Conservation (phyloP, 306 rosid genomes). For the Cucurbita moschata region DNA sequence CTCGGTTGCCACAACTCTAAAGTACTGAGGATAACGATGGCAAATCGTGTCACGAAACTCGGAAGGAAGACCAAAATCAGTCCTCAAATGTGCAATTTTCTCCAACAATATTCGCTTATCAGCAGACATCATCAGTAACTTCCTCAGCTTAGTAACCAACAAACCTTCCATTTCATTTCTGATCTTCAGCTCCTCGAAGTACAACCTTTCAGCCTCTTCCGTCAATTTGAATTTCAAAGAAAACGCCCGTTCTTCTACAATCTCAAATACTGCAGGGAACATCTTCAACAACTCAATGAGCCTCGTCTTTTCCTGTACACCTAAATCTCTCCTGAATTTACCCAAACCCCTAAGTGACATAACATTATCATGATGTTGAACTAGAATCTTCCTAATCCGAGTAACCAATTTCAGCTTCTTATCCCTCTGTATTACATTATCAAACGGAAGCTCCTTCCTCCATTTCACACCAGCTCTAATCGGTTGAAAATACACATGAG, state of each 20-base stretch:
- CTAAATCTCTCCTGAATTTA: constrained; percentile 53
- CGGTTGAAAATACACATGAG: constrained; percentile 19
- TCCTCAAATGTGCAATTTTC: constrained; percentile 58
- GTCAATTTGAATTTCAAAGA: constrained; percentile 54
- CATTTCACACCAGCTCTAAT: constrained; percentile 65
- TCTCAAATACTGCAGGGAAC: constrained; percentile 66
- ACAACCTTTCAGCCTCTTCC: constrained; percentile 62
- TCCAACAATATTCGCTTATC: constrained; percentile 67
- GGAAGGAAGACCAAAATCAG: constrained; percentile 59
- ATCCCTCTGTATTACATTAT: constrained; percentile 73
- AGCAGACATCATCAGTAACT: constrained; percentile 66
- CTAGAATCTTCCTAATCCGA: constrained; percentile 58
- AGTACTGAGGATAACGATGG: constrained; percentile 67
- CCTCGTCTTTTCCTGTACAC: constrained; percentile 43
- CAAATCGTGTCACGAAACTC: constrained; percentile 81
- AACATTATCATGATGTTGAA: constrained; percentile 43
- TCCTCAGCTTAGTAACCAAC: constrained; percentile 60
- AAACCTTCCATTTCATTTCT: constrained; percentile 75
- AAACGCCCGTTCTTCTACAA: constrained; percentile 60
- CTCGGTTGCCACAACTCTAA: constrained; percentile 58
- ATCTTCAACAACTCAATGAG: constrained; percentile 59
- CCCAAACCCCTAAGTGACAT: constrained; percentile 72
- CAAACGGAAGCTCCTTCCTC: constrained; percentile 66
- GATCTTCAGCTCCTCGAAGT: constrained; percentile 59
- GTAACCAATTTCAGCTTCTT: constrained; percentile 69